phyloP scores from a whole-genome alignment of 768 basidiomycete species.

The Naematelia encephala region DNA sequence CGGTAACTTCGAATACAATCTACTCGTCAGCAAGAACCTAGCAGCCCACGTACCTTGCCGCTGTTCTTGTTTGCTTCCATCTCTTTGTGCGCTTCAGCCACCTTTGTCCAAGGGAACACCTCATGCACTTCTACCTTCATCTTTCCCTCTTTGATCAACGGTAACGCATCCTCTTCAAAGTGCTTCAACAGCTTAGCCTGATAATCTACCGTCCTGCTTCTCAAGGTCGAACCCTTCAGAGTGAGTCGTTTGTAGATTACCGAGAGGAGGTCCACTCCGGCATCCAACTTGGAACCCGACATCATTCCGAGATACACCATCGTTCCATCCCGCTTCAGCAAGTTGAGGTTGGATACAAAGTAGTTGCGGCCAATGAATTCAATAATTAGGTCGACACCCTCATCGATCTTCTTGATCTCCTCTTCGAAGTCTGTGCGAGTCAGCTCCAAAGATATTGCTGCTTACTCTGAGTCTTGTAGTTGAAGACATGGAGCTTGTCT shows the following conservation, averaged over 20 bases:
- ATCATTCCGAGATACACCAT: conserved; percentile 48
- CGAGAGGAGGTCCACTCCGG: conserved; percentile 56
- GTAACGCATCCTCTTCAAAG: conserved; percentile 60
- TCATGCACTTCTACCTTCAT: conserved; percentile 76
- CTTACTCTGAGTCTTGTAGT: conserved; percentile 65
- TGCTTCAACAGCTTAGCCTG: conserved; percentile 65
- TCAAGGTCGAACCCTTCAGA: conserved; percentile 82
- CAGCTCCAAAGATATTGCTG: neutral
- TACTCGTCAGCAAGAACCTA: conserved; percentile 11
- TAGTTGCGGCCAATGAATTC: conserved; percentile 59
- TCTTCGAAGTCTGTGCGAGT: conserved; percentile 62
- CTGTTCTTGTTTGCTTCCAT: conserved; percentile 73
- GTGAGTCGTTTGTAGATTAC: conserved; percentile 80
- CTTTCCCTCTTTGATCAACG: conserved; percentile 62
- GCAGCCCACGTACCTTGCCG: conserved; percentile 50
- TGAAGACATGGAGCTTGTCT: conserved; percentile 59
- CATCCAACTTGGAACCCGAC: conserved; percentile 38
- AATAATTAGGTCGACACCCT: conserved; percentile 77
- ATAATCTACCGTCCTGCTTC: conserved; percentile 69
- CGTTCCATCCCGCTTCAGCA: conserved; percentile 44
- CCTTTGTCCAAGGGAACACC: conserved; percentile 76
- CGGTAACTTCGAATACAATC: conserved; percentile 50
- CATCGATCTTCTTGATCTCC: conserved; percentile 62
- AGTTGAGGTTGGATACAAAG: conserved; percentile 41
- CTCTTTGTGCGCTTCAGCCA: conserved; percentile 74